Evolutionary conservation across 805 yeast genomes (phyloP), one percentile per base, ranked within the genome.

Genomic region (Cyberlindnera galapagoensis): DNA sequence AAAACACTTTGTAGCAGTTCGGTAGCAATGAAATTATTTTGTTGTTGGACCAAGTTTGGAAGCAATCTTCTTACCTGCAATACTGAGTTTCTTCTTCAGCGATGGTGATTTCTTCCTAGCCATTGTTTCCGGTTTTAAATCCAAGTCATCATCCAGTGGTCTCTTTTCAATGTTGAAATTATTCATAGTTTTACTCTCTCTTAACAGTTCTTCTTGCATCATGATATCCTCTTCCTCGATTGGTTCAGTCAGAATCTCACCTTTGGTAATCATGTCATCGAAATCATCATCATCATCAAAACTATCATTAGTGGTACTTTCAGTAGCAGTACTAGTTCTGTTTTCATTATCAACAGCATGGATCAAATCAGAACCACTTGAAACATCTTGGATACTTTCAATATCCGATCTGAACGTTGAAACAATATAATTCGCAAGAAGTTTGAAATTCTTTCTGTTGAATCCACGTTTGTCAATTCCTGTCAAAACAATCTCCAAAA

Each of bases 401-500:
- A 51, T 31, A 12, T 28, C 72, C 67, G 39, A 14, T 10, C 40
- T 45, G 30, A 28, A 48, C 13, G 30, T 39, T 9, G 29, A 19
- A 16, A 49, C 52, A 21, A 50, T 38, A 26, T 51, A 46, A 17
- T 26, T 33, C 3, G 53, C 54, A 21, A 51, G 31, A 15, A 47
- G 21, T 28, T 38, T 49, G 35, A 31, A 50, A 29, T 51, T 51
- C 22, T 43, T 47, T 13, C 44, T 25, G 12, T 39, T 34, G 23
- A 37, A 36, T 6, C 35, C 33, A n/a, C n/a, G n/a, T 24, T 44
- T 49, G 21, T 46, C 52, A 13, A 49, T 24, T 6, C 52, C 50
- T 18, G 34, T 19, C 35, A 59, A 44, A 33, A 71, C 47, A 14
- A 67, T 62, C 44, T 74, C 80, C 21, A 78, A 59, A 15, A 88